These are phyloP conservation scores for Gossypium laxum DNA, from an alignment of 441 rosid genomes.

Conservation along the genomic window DNA sequence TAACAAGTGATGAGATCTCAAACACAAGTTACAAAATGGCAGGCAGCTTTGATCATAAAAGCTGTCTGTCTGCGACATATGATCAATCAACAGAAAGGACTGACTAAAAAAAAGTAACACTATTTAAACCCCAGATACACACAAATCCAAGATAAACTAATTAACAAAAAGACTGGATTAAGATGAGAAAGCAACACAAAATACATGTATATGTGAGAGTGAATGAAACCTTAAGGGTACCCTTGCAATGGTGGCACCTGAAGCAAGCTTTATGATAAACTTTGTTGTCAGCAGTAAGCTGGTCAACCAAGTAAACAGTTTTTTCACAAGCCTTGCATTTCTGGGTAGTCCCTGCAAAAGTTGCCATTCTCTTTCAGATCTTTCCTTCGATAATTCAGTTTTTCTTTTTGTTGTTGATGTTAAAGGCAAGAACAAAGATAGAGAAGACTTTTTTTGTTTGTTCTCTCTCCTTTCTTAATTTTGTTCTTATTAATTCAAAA, in stretches of 20 bases:
- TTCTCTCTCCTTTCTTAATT: not conserved
- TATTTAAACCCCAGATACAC: not conserved
- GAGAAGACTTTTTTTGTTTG: not conserved
- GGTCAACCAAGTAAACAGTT: conserved; percentile 65
- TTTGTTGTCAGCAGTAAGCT: conserved; percentile 50
- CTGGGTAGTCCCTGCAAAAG: conserved; percentile 63
- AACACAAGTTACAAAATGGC: not conserved
- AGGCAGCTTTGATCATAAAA: not conserved
- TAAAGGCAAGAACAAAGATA: not conserved
- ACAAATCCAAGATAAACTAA: not conserved
- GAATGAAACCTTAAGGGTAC: conserved; percentile 48
- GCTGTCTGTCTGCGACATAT: not conserved
- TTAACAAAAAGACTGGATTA: not conserved
- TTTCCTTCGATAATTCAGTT: not conserved
- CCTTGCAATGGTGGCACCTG: conserved; percentile 69
- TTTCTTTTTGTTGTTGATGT: not conserved
- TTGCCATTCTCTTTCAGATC: conserved; percentile 35
- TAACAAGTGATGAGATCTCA: conserved; percentile 4
- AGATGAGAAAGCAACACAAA: not conserved
- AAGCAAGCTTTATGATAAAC: conserved; percentile 62
- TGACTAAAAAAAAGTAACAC: not conserved
- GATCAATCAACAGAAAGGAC: not conserved
- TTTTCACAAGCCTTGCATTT: conserved; percentile 68
- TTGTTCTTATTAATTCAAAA: not conserved
- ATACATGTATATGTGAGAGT: not conserved